Conservation (phyloP, 2,329 filamentous ascomycete genomes). For the Phaeophleospora eucalypticola region DNA sequence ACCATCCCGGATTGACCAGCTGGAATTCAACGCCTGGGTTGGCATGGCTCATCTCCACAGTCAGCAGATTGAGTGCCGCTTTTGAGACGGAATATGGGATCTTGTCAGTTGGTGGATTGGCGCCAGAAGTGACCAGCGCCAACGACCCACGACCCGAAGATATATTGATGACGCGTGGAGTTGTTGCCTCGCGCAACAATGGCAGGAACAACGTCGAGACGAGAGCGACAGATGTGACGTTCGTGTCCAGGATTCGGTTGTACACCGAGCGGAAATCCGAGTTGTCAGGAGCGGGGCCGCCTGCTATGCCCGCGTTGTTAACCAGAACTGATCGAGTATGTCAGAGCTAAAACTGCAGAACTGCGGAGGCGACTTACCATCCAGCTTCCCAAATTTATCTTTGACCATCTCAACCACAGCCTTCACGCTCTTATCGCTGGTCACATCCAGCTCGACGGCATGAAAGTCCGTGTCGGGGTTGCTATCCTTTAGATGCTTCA, state of each 20-base stretch:
- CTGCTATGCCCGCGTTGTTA: constrained; percentile 39
- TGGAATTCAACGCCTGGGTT: constrained; percentile 17
- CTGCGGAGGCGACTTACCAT: constrained; percentile 16
- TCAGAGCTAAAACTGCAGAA: not conserved
- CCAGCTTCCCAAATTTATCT: constrained; percentile 25
- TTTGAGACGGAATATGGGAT: constrained; percentile 25
- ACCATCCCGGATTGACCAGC: constrained; percentile 22
- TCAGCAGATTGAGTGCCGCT: constrained; percentile 24
- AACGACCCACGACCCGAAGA: constrained; percentile 32
- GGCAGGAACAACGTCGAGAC: constrained; percentile 31
- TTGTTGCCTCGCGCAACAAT: constrained; percentile 24
- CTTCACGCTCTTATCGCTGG: constrained; percentile 26
- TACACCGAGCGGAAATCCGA: constrained; percentile 33
- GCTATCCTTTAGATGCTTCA: constrained; percentile 21
- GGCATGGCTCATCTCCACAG: constrained; percentile 21
- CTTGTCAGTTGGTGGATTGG: constrained; percentile 29
- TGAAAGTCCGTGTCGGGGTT: constrained; percentile 23
- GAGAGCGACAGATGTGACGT: constrained; percentile 44
- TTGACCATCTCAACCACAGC: constrained; percentile 20
- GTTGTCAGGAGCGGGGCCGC: constrained; percentile 27
- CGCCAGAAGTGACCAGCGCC: constrained; percentile 17
- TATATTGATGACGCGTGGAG: constrained; percentile 34
- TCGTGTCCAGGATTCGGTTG: constrained; percentile 33
- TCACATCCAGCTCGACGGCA: constrained; percentile 29
- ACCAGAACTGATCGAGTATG: constrained; percentile 33